Percentiles rank a stretch among this genome's conserved stretches.
These are phyloP conservation scores for Musa schizocarpa DNA, from an alignment of 176 grass and related monocot species.

Conservation along the genomic window DNA sequence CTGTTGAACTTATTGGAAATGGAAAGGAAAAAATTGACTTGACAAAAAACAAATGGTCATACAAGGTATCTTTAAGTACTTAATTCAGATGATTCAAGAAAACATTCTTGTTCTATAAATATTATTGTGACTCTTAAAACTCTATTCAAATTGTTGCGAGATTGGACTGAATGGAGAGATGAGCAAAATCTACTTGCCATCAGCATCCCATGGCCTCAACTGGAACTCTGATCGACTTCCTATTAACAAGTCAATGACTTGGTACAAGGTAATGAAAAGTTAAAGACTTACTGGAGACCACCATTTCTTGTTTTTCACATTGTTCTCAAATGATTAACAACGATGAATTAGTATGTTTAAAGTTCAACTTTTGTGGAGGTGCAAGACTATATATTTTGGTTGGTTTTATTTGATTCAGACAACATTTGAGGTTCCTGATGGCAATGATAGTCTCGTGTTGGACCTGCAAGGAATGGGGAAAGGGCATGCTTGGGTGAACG, in stretches of 20 bases:
- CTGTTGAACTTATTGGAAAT: background rate
- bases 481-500: conserved; percentile 13
- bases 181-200: background rate
- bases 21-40: background rate
- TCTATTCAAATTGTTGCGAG: background rate
- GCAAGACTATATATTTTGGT: no score
- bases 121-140: background rate
- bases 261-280: background rate
- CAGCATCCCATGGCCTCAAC: no score
- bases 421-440: background rate
- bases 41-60: background rate
- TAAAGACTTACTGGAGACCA: background rate
- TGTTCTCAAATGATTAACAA: no score
- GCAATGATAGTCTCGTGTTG: background rate
- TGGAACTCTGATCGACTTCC: background rate
- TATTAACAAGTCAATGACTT: background rate
- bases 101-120: background rate
- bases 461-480: conserved; percentile 6
- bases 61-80: conserved; percentile 1
- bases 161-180: background rate
- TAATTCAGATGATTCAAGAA: background rate
- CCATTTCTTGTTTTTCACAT: background rate
- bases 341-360: no score
- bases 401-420: background rate
- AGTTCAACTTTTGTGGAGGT: no score